phyloP scores from a whole-genome alignment of 2,329 filamentous ascomycete species.

The Colletotrichum tropicicola region DNA sequence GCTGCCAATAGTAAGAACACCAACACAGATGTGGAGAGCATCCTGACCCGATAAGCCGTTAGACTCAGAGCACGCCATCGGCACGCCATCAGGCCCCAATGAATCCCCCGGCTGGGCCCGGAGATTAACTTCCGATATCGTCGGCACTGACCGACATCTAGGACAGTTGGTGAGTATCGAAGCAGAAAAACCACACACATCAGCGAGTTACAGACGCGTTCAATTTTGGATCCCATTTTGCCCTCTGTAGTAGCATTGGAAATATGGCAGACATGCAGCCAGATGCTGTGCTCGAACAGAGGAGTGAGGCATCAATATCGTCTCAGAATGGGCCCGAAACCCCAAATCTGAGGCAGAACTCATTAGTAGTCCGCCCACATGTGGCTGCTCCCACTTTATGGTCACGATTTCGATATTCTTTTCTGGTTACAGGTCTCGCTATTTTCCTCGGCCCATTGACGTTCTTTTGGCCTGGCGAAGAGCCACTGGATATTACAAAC shows the following conservation, averaged over 20 bases:
- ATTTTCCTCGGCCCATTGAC: slow-evolving; percentile 3
- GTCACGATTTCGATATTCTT: not conserved
- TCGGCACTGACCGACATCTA: not conserved
- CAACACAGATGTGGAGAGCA: not conserved
- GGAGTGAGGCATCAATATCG: not conserved
- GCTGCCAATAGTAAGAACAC: not conserved
- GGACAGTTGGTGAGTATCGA: no score
- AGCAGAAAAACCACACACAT: no score
- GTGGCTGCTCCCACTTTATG: not conserved
- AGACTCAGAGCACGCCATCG: not conserved
- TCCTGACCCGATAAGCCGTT: not conserved
- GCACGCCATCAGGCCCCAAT: not conserved
- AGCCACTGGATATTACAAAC: slow-evolving; percentile 23
- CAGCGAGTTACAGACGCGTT: no score
- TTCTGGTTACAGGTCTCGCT: slow-evolving; percentile 10
- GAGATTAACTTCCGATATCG: not conserved
- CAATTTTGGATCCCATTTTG: no score
- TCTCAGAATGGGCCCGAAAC: not conserved
- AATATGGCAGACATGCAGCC: not conserved
- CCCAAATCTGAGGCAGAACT: not conserved
- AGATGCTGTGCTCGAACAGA: not conserved
- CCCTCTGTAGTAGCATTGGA: no score
- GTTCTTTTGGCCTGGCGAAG: not conserved
- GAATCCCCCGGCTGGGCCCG: not conserved
- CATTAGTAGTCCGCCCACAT: not conserved